A percentile compares a stretch with the other conserved stretches of the same genome.
phyloP scores from a whole-genome alignment of 495 filamentous ascomycete species.

The Hypomontagnella monticulosa region DNA sequence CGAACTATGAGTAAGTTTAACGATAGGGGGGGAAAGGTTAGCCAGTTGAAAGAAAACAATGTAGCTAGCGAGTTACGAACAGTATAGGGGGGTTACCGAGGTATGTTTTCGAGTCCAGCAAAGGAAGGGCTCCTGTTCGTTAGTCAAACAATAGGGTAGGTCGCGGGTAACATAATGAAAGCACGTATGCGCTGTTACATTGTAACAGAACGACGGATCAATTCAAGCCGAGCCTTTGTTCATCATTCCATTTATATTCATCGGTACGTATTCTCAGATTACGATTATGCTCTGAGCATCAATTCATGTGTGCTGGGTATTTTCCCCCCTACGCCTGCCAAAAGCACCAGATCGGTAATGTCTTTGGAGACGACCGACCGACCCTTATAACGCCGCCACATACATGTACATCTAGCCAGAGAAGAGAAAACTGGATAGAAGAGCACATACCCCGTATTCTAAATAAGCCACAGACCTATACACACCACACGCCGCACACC shows the following conservation, averaged over 20 bases:
- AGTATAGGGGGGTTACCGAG: too few species aligned
- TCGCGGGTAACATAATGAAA: neutral
- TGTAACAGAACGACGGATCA: neutral
- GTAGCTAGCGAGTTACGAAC: too few species aligned
- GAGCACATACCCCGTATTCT: constrained; percentile 11
- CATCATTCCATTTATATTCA: constrained; percentile 5
- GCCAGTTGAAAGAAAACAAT: too few species aligned
- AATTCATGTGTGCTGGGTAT: constrained; percentile 21
- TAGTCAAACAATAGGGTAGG: too few species aligned
- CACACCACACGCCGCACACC: constrained; percentile 26
- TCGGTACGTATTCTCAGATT: constrained; percentile 9
- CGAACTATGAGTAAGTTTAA: too few species aligned
- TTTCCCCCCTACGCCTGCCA: constrained; percentile 17
- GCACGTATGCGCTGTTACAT: neutral
- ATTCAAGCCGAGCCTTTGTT: neutral
- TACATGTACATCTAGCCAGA: constrained; percentile 7
- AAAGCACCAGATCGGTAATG: neutral
- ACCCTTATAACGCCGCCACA: constrained; percentile 22
- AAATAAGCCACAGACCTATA: constrained; percentile 10
- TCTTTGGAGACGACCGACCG: constrained; percentile 3
- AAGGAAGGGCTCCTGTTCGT: too few species aligned
- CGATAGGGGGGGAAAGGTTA: too few species aligned
- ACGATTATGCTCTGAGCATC: neutral
- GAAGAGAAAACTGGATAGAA: constrained; percentile 6
- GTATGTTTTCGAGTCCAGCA: too few species aligned